These are phyloP conservation scores for Groenewaldozyma auringiensis DNA, from an alignment of 1,139 yeast genomes.

Conservation along the genomic window DNA sequence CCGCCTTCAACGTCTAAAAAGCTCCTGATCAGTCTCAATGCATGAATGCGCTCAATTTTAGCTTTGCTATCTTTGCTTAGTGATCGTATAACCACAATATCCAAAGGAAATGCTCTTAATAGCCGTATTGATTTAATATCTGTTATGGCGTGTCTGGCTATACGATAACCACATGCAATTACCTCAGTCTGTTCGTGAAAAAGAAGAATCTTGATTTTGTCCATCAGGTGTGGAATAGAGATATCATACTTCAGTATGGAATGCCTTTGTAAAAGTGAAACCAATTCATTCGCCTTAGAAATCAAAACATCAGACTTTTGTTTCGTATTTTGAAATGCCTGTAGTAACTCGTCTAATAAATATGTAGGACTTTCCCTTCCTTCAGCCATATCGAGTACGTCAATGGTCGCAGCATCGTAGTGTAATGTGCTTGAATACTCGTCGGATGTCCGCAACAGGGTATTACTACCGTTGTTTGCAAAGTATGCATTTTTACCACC, in stretches of 20 bases:
- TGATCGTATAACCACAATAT: conserved; percentile 56
- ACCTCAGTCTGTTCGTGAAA: conserved; percentile 54
- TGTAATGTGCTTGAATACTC: background rate
- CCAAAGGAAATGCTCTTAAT: conserved; percentile 44
- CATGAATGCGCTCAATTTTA: conserved; percentile 68
- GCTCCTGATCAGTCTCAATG: conserved; percentile 60
- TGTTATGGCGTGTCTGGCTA: conserved; percentile 57
- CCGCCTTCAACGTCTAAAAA: conserved; percentile 56
- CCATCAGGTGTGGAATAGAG: conserved; percentile 52
- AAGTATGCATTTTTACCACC: conserved; percentile 15
- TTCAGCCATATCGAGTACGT: conserved; percentile 4
- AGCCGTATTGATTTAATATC: conserved; percentile 44
- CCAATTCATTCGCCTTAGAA: conserved; percentile 56
- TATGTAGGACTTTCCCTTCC: conserved; percentile 39
- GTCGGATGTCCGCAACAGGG: background rate
- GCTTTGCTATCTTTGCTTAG: conserved; percentile 48
- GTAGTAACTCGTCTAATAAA: conserved; percentile 44
- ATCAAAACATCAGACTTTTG: conserved; percentile 45
- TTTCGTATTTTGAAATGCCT: conserved; percentile 39
- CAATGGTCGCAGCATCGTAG: background rate
- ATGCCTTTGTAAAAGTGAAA: conserved; percentile 46
- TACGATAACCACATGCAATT: conserved; percentile 66
- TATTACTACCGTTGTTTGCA: background rate
- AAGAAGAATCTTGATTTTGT: conserved; percentile 53
- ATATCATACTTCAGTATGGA: conserved; percentile 62